These are phyloP conservation scores for Acrocalymma vagum DNA, from an alignment of 2,329 filamentous ascomycete species.

Conservation along the genomic window DNA sequence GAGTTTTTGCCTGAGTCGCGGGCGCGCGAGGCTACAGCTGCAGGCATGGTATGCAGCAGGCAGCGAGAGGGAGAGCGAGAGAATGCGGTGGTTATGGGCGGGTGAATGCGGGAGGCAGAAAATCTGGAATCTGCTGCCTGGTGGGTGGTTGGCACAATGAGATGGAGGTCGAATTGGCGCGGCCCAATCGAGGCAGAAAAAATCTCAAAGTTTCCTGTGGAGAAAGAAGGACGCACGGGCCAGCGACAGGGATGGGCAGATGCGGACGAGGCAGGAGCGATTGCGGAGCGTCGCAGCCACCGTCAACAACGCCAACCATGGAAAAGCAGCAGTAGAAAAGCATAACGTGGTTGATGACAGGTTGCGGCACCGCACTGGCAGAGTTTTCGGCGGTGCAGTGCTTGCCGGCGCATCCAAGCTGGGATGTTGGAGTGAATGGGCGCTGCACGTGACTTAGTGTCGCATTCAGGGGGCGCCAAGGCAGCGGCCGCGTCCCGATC, in stretches of 20 bases:
- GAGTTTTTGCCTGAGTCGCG: slow-evolving; percentile 21
- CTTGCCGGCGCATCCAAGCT: neutral
- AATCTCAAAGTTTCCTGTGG: slow-evolving; percentile 28
- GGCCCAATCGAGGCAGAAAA: slow-evolving; percentile 26
- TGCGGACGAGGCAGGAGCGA: too few relatives aligned
- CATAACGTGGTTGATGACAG: slow-evolving; percentile 6
- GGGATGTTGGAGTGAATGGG: slow-evolving; percentile 5
- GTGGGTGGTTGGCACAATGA: slow-evolving; percentile 26
- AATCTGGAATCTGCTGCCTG: slow-evolving; percentile 29
- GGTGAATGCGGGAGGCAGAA: neutral
- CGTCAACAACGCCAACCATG: neutral
- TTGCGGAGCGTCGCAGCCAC: slow-evolving; percentile 10
- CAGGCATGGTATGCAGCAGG: slow-evolving; percentile 40
- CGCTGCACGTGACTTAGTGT: slow-evolving; percentile 24
- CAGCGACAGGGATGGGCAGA: slow-evolving; percentile 16
- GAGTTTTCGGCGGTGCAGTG: neutral
- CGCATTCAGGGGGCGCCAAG: slow-evolving; percentile 34
- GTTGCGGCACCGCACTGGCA: slow-evolving; percentile 5
- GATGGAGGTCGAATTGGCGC: slow-evolving; percentile 7
- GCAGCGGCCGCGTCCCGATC: slow-evolving; percentile 34
- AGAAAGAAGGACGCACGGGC: slow-evolving; percentile 19
- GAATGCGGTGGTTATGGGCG: slow-evolving; percentile 14
- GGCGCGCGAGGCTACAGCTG: slow-evolving; percentile 39
- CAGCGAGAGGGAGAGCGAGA: slow-evolving; percentile 17
- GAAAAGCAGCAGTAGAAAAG: neutral